These are phyloP conservation scores for Aspergillus pseudoviridinutans DNA, from an alignment of 2,329 filamentous ascomycete genomes.

Conservation along the genomic window DNA sequence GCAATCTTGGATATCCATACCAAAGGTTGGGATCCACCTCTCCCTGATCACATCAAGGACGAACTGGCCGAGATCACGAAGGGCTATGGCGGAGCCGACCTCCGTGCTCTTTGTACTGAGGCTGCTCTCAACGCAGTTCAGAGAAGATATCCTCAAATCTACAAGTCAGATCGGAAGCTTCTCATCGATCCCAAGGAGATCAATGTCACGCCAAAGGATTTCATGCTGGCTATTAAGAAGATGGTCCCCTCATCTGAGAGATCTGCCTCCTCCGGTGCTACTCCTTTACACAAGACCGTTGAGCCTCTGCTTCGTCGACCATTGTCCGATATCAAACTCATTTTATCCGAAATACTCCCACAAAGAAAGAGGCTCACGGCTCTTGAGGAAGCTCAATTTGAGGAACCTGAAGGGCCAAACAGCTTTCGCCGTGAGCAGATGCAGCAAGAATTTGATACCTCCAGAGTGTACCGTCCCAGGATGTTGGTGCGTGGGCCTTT, in stretches of 20 bases:
- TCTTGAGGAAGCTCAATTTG: constrained; percentile 88
- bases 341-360: constrained; percentile 74
- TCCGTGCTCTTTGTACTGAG: constrained; percentile 91
- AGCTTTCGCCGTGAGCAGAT: constrained; percentile 82
- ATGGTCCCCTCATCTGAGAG: constrained; percentile 93
- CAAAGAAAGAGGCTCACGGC: constrained; percentile 83
- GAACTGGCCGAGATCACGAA: constrained; percentile 82
- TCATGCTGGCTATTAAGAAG: constrained; percentile 95
- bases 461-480: constrained; percentile 82
- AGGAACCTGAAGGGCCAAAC: constrained; percentile 75
- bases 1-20: constrained; percentile 95
- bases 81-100: constrained; percentile 92
- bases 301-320: constrained; percentile 76
- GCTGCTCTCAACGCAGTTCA: constrained; percentile 94
- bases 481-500: constrained; percentile 75
- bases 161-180: constrained; percentile 83
- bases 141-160: constrained; percentile 93
- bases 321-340: constrained; percentile 62
- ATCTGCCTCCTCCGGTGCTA: constrained; percentile 78
- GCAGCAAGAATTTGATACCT: constrained; percentile 75
- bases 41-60: constrained; percentile 74
- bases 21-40: constrained; percentile 76
- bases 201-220: constrained; percentile 84
- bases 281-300: constrained; percentile 72
- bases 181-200: constrained; percentile 83